These are phyloP conservation scores for Mantamonas sphyraenae DNA, from an alignment of 78 protist species.

Conservation along the genomic window DNA sequence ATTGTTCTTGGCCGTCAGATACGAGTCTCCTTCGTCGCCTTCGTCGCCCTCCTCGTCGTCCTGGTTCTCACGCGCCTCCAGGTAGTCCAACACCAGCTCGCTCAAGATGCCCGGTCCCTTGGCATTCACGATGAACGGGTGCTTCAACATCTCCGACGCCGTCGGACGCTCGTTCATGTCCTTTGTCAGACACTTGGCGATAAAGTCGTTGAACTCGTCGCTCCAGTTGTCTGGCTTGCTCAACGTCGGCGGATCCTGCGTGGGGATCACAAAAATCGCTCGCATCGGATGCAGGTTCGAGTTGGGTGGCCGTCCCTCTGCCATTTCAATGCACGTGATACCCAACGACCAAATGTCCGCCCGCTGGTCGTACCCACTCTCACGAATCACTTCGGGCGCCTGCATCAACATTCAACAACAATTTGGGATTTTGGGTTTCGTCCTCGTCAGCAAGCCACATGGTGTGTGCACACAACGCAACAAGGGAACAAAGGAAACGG, in stretches of 20 bases:
- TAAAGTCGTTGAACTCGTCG: conserved; percentile 55
- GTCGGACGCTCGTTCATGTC: conserved; percentile 65
- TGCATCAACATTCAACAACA: too few species aligned
- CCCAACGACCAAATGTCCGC: conserved; percentile 79
- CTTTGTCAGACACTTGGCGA: conserved; percentile 56
- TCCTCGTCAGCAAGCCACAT: too few species aligned
- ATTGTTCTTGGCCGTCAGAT: too few species aligned
- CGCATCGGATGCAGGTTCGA: conserved; percentile 57
- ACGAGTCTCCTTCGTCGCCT: too few species aligned
- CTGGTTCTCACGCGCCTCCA: not conserved
- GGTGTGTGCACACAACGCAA: too few species aligned
- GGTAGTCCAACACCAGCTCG: not conserved
- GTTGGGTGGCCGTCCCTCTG: conserved; percentile 49
- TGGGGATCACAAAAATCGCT: conserved; percentile 52
- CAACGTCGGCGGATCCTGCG: conserved; percentile 55
- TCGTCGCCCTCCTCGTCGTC: not conserved
- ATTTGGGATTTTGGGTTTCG: too few species aligned
- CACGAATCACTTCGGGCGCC: conserved; percentile 29
- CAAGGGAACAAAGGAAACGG: too few species aligned
- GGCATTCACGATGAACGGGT: not conserved
- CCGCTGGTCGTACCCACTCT: conserved; percentile 10
- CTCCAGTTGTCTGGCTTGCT: conserved; percentile 47
- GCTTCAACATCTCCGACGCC: not conserved
- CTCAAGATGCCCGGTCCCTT: not conserved
- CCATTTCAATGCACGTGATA: conserved; percentile 60